Evolutionary conservation across 2,329 filamentous ascomycete species (phyloP).

Genomic region (Sarocladiaceae sp.): DNA sequence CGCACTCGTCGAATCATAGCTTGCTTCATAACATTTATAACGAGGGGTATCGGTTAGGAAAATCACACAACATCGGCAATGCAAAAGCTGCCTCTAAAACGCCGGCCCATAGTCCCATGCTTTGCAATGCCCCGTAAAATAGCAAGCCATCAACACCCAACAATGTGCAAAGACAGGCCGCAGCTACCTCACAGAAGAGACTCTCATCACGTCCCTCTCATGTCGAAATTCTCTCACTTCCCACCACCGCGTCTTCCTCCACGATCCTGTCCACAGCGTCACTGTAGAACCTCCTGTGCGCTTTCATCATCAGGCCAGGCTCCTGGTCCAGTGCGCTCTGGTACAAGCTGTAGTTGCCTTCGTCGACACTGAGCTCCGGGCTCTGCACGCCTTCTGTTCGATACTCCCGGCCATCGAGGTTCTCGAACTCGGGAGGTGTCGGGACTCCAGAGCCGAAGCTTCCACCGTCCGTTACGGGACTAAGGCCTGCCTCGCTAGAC

Average conservation of each 20-base stretch:
- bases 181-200: slow-evolving; percentile 10
- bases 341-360: slow-evolving; percentile 24
- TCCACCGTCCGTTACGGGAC: slow-evolving; percentile 28
- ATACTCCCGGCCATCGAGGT: slow-evolving; percentile 19
- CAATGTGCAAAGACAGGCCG: slow-evolving; percentile 8
- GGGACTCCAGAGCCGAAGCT: slow-evolving; percentile 28
- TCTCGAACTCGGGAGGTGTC: slow-evolving; percentile 31
- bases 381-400: slow-evolving; percentile 9
- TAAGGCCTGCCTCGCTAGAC: slow-evolving; percentile 30
- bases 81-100: slow-evolving; percentile 6
- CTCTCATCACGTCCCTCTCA: slow-evolving; percentile 15
- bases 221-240: slow-evolving; percentile 17
- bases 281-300: slow-evolving; percentile 26
- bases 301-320: slow-evolving; percentile 28
- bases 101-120: neutral
- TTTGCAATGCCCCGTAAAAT: neutral
- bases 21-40: neutral
- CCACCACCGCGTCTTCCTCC: slow-evolving; percentile 26
- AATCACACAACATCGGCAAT: too few relatives aligned
- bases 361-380: slow-evolving; percentile 16
- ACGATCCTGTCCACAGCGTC: slow-evolving; percentile 29
- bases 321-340: slow-evolving; percentile 24
- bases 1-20: too few relatives aligned
- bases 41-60: slow-evolving; percentile 9
- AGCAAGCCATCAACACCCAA: neutral